These are phyloP conservation scores for Pseudozyma thailandica DNA, from an alignment of 1,284 basidiomycete species.

Conservation along the genomic window DNA sequence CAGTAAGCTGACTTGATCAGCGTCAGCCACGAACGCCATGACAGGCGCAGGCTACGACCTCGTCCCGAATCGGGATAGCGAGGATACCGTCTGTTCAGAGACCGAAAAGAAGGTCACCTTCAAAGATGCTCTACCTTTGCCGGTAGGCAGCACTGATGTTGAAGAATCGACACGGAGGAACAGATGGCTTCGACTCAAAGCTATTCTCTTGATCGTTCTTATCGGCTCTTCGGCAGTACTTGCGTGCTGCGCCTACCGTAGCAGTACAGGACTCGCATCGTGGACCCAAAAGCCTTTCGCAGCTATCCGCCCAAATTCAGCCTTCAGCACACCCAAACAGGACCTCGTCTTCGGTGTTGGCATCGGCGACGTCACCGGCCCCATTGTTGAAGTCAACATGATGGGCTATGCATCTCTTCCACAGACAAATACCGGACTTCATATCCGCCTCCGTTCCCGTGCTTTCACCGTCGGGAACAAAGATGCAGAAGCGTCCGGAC, in stretches of 20 bases:
- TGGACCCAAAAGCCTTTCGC: slow-evolving; percentile 9
- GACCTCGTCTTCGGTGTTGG: slow-evolving; percentile 69
- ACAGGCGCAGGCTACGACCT: slow-evolving; percentile 35
- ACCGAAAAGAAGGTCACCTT: slow-evolving; percentile 3
- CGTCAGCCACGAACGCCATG: slow-evolving; percentile 15
- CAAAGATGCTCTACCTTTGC: slow-evolving; percentile 1
- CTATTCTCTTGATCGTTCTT: slow-evolving; percentile 18
- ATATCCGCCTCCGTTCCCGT: slow-evolving; percentile 81
- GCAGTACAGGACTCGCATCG: not conserved
- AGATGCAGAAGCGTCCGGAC: not conserved
- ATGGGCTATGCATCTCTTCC: slow-evolving; percentile 79
- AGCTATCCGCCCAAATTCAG: not conserved
- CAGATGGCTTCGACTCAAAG: slow-evolving; percentile 23
- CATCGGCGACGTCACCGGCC: slow-evolving; percentile 80
- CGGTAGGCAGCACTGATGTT: not conserved
- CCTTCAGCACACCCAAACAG: not conserved
- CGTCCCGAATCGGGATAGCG: slow-evolving; percentile 34
- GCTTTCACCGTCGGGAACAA: slow-evolving; percentile 77
- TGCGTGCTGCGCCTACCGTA: slow-evolving; percentile 23
- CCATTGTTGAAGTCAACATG: slow-evolving; percentile 69
- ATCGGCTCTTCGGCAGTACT: slow-evolving; percentile 16
- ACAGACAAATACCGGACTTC: slow-evolving; percentile 80
- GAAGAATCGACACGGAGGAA: not conserved
- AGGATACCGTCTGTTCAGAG: slow-evolving; percentile 32
- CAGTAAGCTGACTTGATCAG: slow-evolving; percentile 8